phyloP scores from a whole-genome alignment of 2,329 filamentous ascomycete genomes.

The Bimuria novae-zelandiae region DNA sequence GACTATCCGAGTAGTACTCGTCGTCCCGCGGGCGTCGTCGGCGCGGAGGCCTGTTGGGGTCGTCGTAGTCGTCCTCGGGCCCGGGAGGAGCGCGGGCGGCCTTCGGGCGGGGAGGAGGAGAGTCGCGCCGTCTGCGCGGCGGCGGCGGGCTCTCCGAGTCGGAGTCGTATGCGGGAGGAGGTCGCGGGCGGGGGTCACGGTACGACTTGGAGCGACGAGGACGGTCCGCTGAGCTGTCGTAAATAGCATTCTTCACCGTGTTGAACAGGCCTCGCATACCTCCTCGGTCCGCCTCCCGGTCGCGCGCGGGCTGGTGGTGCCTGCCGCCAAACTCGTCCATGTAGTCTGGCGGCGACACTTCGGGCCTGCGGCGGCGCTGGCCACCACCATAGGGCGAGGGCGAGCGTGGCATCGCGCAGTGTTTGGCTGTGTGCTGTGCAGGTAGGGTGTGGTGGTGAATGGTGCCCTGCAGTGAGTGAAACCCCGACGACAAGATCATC shows the following conservation, averaged over 20 bases:
- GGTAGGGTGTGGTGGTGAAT: not conserved
- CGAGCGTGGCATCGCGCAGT: slow-evolving; percentile 3
- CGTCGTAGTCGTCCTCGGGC: slow-evolving; percentile 3
- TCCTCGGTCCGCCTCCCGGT: not conserved
- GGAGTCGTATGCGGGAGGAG: not conserved
- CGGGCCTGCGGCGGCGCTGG: not conserved
- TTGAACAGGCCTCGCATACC: not conserved
- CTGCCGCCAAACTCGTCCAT: slow-evolving; percentile 5
- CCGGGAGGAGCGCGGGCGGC: not conserved
- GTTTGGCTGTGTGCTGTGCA: not conserved
- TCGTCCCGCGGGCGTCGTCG: not conserved
- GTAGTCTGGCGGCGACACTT: slow-evolving; percentile 4
- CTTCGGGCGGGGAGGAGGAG: not conserved
- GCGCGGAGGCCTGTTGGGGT: not conserved
- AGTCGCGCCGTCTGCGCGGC: not conserved
- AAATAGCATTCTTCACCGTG: not conserved
- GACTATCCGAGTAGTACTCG: slow-evolving; percentile 5
- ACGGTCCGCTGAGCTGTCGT: not conserved
- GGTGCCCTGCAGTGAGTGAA: not conserved
- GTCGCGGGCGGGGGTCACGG: slow-evolving; percentile 1
- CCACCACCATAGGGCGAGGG: slow-evolving; percentile 1
- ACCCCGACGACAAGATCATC: not conserved
- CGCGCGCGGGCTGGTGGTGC: slow-evolving; percentile 1
- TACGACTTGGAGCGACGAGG: slow-evolving; percentile 3
- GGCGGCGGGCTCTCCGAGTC: not conserved